Evolutionary conservation across 345 rosid genomes (phyloP).

Genomic region (Garcia nutans): DNA sequence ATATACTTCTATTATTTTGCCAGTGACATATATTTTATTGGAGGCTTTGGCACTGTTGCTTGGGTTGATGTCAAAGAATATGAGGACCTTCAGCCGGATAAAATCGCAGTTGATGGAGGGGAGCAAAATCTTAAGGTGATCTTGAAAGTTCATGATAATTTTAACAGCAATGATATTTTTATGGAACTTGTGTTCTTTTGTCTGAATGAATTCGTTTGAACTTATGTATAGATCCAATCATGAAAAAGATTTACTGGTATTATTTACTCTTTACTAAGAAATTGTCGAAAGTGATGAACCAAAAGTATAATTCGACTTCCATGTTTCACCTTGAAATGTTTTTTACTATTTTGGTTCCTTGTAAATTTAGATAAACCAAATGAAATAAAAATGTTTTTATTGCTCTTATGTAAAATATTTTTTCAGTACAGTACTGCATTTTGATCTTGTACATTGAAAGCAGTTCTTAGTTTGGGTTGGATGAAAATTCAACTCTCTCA

Average conservation of each 20-base stretch:
- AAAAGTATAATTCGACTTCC: background rate
- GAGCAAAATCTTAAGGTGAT: constrained; percentile 83
- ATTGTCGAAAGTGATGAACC: background rate
- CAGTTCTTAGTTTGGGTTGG: background rate
- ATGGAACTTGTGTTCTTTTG: background rate
- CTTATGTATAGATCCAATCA: background rate
- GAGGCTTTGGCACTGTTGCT: constrained; percentile 98
- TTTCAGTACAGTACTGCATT: background rate
- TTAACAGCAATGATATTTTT: background rate
- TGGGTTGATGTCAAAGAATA: constrained; percentile 94
- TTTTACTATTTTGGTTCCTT: background rate
- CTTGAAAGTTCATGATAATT: constrained; percentile 4
- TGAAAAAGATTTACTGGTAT: background rate
- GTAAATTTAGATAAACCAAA: background rate
- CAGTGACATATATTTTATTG: constrained; percentile 96
- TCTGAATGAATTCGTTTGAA: background rate
- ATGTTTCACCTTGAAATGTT: background rate
- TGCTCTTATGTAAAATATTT: too few relatives aligned
- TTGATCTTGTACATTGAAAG: background rate
- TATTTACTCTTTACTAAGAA: background rate
- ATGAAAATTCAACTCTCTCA: too few relatives aligned
- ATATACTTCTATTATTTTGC: constrained; percentile 8
- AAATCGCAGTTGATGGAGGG: constrained; percentile 94
- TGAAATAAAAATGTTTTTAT: background rate
- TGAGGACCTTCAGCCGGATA: constrained; percentile 76